A percentile compares a stretch with the other conserved stretches of the same genome.
phyloP scores from a whole-genome alignment of 163 green algal genomes.

The Trebouxiophyceae sp. region DNA sequence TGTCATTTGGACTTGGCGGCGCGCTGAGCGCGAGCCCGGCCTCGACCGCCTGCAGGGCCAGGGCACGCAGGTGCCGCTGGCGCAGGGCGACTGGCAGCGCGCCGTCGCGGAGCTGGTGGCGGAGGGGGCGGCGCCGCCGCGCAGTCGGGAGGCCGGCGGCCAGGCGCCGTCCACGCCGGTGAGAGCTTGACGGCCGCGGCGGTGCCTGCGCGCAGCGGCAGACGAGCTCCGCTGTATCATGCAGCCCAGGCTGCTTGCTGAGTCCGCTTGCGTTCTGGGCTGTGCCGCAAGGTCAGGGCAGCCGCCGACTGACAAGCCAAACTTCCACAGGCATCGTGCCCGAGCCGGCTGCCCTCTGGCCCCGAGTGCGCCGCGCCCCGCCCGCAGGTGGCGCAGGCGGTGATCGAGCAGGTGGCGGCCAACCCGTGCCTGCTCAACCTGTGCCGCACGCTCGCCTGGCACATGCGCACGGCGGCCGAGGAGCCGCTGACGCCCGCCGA shows the following conservation, averaged over 20 bases:
- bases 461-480: constrained; percentile 28
- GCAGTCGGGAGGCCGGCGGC: not conserved
- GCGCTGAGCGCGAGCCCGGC: no score
- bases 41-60: no score
- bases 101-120: not conserved
- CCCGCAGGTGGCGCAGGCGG: constrained; percentile 5
- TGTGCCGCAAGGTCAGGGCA: not conserved
- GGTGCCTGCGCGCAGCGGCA: no score
- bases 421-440: constrained; percentile 49
- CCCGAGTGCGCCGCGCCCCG: not conserved
- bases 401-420: constrained; percentile 19
- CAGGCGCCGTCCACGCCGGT: not conserved
- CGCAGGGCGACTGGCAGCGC: not conserved
- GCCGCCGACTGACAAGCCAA: not conserved
- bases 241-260: not conserved
- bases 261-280: not conserved
- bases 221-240: no score
- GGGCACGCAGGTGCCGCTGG: not conserved
- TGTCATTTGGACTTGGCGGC: no score
- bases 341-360: not conserved
- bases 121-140: not conserved
- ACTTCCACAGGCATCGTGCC: not conserved
- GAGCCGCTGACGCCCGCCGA: constrained; percentile 8
- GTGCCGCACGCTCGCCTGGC: constrained; percentile 36
- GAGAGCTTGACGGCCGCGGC: not conserved